A percentile compares a stretch with the other conserved stretches of the same genome.
phyloP scores from a whole-genome alignment of 2,329 filamentous ascomycete species.

The Fusarium torulosum region DNA sequence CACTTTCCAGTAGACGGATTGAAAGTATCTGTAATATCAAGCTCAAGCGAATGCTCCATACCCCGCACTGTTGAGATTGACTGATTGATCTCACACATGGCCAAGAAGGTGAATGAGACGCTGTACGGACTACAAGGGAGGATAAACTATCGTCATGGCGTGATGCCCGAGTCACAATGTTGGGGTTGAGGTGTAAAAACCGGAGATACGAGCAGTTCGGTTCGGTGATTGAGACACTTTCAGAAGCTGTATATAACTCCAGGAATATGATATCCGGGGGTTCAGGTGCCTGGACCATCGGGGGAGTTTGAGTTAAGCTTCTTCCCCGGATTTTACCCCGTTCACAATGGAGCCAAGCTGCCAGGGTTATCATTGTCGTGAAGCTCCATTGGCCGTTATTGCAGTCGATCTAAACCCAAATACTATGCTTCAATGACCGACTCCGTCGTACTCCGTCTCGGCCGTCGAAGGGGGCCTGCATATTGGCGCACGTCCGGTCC shows the following conservation, averaged over 20 bases:
- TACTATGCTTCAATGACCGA: not conserved
- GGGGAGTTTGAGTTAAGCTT: slow-evolving; percentile 8
- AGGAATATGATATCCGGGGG: slow-evolving; percentile 15
- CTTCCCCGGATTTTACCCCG: slow-evolving; percentile 17
- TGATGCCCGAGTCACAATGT: slow-evolving; percentile 10
- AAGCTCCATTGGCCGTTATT: slow-evolving; percentile 8
- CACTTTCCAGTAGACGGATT: slow-evolving; percentile 6
- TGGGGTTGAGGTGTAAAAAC: not conserved
- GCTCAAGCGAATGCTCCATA: slow-evolving; percentile 17
- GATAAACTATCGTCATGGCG: slow-evolving; percentile 15
- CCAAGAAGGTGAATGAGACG: slow-evolving; percentile 31
- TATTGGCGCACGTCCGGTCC: slow-evolving; percentile 30
- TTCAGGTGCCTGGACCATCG: slow-evolving; percentile 8
- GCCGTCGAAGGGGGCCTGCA: slow-evolving; percentile 24
- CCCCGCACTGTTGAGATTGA: slow-evolving; percentile 24
- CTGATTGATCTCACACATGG: not conserved
- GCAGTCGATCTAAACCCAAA: not conserved
- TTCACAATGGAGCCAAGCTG: slow-evolving; percentile 7
- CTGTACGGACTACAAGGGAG: slow-evolving; percentile 10
- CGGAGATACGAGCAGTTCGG: slow-evolving; percentile 38
- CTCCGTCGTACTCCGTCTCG: slow-evolving; percentile 25
- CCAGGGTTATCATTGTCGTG: slow-evolving; percentile 5
- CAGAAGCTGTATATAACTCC: not conserved
- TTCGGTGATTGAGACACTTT: slow-evolving; percentile 30
- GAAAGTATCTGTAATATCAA: slow-evolving; percentile 1